Percentiles rank a stretch among this genome's conserved stretches.
Evolutionary conservation across 306 rosid species (phyloP).

Genomic region (Casuarina cunninghamiana): DNA sequence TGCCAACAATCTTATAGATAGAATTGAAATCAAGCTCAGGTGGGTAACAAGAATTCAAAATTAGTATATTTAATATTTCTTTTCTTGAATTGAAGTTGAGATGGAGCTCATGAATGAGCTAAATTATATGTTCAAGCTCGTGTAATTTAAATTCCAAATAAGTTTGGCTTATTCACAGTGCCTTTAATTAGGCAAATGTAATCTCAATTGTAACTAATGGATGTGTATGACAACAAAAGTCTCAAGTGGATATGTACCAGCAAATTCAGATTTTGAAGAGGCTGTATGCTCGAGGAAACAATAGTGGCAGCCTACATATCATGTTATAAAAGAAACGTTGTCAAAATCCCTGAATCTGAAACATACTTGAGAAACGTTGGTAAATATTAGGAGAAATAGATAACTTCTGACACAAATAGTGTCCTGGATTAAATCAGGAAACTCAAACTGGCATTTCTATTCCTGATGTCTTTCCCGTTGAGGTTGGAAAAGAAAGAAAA

Average conservation of each 20-base stretch:
- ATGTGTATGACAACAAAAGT: neutral
- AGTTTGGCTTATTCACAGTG: too few relatives aligned
- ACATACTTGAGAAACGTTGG: neutral
- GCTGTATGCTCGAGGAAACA: slow-evolving; percentile 79
- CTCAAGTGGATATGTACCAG: slow-evolving; percentile 45
- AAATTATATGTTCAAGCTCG: too few relatives aligned
- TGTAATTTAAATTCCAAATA: too few relatives aligned
- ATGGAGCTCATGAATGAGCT: too few relatives aligned
- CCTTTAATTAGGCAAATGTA: neutral
- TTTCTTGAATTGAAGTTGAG: too few relatives aligned
- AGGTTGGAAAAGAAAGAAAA: neutral
- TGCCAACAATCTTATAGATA: slow-evolving; percentile 11
- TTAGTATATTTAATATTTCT: too few relatives aligned
- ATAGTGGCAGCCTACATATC: slow-evolving; percentile 57
- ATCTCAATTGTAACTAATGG: neutral
- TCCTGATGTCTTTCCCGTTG: neutral
- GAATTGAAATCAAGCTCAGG: too few relatives aligned
- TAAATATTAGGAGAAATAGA: neutral
- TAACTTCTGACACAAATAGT: neutral
- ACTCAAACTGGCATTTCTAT: neutral
- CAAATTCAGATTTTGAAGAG: slow-evolving; percentile 53
- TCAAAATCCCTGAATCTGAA: slow-evolving; percentile 6
- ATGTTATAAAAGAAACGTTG: slow-evolving; percentile 11
- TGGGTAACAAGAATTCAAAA: too few relatives aligned
- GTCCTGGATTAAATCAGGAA: neutral